These are phyloP conservation scores for Scleroderma bovista DNA, from an alignment of 768 basidiomycete genomes.

Conservation along the genomic window DNA sequence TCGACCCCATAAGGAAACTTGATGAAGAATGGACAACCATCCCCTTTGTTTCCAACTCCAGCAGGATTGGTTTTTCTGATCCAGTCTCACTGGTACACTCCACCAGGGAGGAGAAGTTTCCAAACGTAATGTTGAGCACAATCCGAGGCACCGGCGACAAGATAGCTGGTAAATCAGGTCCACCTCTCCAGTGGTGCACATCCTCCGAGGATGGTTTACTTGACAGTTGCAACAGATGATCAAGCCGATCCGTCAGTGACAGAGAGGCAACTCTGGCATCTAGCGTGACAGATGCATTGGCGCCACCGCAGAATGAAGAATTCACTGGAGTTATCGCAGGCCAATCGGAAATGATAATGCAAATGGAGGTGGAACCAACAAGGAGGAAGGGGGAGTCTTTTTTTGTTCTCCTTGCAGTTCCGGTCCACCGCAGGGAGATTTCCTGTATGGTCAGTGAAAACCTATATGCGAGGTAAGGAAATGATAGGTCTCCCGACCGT, in stretches of 20 bases:
- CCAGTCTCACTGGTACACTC: constrained; percentile 37
- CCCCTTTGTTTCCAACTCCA: constrained; percentile 56
- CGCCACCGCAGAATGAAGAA: constrained; percentile 36
- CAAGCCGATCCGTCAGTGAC: constrained; percentile 49
- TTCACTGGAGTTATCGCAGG: constrained; percentile 42
- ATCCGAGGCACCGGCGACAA: constrained; percentile 46
- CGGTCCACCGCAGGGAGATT: constrained; percentile 42
- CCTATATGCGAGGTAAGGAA: constrained; percentile 36
- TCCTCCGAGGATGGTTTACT: constrained; percentile 14
- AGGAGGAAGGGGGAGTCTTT: constrained; percentile 19
- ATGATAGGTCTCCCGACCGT: constrained; percentile 44
- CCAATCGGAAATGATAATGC: constrained; percentile 53
- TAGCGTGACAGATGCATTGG: constrained; percentile 52
- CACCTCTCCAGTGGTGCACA: constrained; percentile 1
- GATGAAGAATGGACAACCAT: constrained; percentile 39
- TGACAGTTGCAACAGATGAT: constrained; percentile 40
- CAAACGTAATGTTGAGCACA: constrained; percentile 42
- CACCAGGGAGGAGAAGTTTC: constrained; percentile 45
- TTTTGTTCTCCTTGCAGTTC: constrained; percentile 19
- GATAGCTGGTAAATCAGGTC: constrained; percentile 23
- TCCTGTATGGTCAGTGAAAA: constrained; percentile 39
- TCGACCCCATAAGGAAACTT: constrained; percentile 31
- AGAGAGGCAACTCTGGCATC: constrained; percentile 40
- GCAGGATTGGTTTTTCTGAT: constrained; percentile 40
- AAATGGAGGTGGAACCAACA: constrained; percentile 30